Conservation (phyloP, 345 rosid species). For the Eucalyptus regnans region DNA sequence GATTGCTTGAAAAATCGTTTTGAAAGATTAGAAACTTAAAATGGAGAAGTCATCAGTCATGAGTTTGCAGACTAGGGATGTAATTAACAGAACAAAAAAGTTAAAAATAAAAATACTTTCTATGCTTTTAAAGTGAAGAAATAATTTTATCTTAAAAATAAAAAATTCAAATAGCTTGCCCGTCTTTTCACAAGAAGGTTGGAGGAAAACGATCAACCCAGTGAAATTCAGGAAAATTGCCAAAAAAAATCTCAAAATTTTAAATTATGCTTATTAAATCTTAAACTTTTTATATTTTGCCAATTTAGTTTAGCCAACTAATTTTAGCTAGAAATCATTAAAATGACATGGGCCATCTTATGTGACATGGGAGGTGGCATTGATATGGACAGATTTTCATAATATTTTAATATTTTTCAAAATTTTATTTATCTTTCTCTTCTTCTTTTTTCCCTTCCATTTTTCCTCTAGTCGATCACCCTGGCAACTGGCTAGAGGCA, state of each 20-base stretch:
- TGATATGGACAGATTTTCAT: not conserved
- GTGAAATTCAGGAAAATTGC: not conserved
- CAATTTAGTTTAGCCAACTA: accelerated
- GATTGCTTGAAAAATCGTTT: not conserved
- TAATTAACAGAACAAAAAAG: not conserved
- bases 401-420: too few relatives aligned
- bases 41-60: not conserved
- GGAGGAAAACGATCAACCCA: not conserved
- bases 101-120: not conserved
- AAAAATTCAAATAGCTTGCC: not conserved
- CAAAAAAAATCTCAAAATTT: not conserved
- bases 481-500: not conserved
- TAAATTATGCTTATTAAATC: too few relatives aligned
- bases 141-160: not conserved
- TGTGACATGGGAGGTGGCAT: not conserved
- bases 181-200: not conserved
- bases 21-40: not conserved
- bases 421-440: too few relatives aligned
- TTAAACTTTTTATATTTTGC: too few relatives aligned
- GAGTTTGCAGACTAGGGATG: not conserved
- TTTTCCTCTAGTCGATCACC: not conserved
- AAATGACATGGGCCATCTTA: too few relatives aligned
- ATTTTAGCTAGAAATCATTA: too few relatives aligned
- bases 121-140: not conserved
- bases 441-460: not conserved